phyloP scores from a whole-genome alignment of 1,284 basidiomycete genomes.

The Ceratobasidium sp. region DNA sequence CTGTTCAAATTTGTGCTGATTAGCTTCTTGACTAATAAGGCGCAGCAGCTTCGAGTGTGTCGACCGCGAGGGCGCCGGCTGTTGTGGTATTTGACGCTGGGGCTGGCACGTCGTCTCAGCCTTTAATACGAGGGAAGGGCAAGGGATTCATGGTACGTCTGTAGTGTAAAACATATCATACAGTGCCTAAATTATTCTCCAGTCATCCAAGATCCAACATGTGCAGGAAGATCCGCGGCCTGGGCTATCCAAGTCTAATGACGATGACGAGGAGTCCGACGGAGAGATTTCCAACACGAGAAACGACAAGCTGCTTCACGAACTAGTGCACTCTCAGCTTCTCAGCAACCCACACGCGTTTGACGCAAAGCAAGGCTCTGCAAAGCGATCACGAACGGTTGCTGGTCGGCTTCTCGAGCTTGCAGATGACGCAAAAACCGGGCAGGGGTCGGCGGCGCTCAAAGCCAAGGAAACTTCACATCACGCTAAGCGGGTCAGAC shows the following conservation, averaged over 20 bases:
- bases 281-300: constrained; percentile 14
- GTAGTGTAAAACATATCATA: background rate
- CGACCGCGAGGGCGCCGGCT: constrained; percentile 13
- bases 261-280: background rate
- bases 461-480: constrained; percentile 5
- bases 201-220: constrained; percentile 33
- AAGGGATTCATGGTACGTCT: constrained; percentile 32
- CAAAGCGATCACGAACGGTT: constrained; percentile 1
- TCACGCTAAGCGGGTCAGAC: constrained; percentile 27
- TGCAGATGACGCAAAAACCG: constrained; percentile 17
- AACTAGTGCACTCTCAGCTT: constrained; percentile 34
- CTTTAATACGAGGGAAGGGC: background rate
- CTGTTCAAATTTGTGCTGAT: no score
- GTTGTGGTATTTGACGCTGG: constrained; percentile 27
- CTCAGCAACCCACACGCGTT: constrained; percentile 22
- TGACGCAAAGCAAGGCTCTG: constrained; percentile 10
- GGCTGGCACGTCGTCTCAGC: background rate
- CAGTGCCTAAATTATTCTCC: background rate
- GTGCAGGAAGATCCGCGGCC: constrained; percentile 7
- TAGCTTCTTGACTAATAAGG: no score
- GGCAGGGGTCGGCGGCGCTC: constrained; percentile 18
- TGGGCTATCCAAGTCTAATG: background rate
- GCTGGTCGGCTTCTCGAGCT: constrained; percentile 28
- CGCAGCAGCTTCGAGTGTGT: background rate
- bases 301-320: constrained; percentile 32